These are phyloP conservation scores for Phytopythium sindhum DNA, from an alignment of 352 stramenopile genomes.

Conservation along the genomic window DNA sequence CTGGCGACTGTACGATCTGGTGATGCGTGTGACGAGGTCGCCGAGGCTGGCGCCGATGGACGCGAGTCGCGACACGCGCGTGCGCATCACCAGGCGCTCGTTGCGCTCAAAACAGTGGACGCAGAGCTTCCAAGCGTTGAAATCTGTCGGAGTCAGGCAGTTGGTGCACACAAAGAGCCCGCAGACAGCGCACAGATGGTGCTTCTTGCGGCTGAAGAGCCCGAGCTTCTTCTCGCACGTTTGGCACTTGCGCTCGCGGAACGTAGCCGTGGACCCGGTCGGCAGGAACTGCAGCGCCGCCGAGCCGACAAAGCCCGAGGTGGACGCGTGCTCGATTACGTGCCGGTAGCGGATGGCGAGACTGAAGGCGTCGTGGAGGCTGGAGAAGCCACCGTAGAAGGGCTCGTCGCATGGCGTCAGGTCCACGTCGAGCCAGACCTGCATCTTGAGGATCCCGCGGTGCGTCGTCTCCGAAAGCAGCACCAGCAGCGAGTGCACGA, in stretches of 20 bases:
- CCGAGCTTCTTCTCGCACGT: slow-evolving; percentile 58
- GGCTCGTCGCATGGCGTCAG: slow-evolving; percentile 45
- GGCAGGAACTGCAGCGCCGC: slow-evolving; percentile 19
- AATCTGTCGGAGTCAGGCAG: slow-evolving; percentile 58
- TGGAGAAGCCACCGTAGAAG: slow-evolving; percentile 57
- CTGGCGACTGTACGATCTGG: slow-evolving; percentile 32
- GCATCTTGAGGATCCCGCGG: slow-evolving; percentile 58
- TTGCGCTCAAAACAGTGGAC: slow-evolving; percentile 61
- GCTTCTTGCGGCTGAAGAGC: slow-evolving; percentile 58
- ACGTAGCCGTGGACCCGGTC: slow-evolving; percentile 22
- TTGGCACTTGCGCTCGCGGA: slow-evolving; percentile 56
- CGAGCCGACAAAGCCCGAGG: slow-evolving; percentile 25
- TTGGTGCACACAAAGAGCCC: slow-evolving; percentile 57
- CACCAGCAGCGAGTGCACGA: slow-evolving; percentile 57
- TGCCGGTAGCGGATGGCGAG: slow-evolving; percentile 60
- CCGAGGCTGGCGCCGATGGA: slow-evolving; percentile 34
- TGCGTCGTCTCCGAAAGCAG: slow-evolving; percentile 58
- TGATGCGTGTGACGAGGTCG: slow-evolving; percentile 30
- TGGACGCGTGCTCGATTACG: slow-evolving; percentile 41
- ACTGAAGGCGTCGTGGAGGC: slow-evolving; percentile 67
- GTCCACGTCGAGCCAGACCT: slow-evolving; percentile 68
- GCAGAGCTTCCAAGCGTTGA: slow-evolving; percentile 62
- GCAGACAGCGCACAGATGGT: slow-evolving; percentile 61
- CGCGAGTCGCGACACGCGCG: slow-evolving; percentile 46
- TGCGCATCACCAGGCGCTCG: slow-evolving; percentile 53